Percentiles rank a stretch among this genome's conserved stretches.
Conservation (phyloP, 257 asterid genomes). For the Solanum ahanhuiri region DNA sequence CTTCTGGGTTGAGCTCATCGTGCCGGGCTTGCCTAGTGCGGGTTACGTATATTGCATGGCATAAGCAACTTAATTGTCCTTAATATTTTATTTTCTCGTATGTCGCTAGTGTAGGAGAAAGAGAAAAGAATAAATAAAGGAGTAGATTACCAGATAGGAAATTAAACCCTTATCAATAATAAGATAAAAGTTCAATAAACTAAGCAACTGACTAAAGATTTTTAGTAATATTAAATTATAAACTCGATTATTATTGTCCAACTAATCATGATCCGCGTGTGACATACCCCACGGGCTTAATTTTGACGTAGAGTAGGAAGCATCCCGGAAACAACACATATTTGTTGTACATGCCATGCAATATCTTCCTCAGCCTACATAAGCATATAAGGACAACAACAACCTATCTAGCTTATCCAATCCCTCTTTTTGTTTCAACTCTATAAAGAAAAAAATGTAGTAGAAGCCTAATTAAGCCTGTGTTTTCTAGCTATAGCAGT, state of each 20-base stretch:
- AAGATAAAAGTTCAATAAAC: no score
- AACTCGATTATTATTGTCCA: neutral
- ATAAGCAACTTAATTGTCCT: no score
- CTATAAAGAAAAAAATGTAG: neutral
- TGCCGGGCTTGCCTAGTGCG: no score
- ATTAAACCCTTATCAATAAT: no score
- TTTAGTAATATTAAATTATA: no score
- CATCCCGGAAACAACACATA: constrained; percentile 11
- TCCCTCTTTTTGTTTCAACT: neutral
- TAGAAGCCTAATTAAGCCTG: neutral
- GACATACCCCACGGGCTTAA: neutral
- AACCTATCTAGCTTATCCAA: neutral
- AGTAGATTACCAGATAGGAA: no score
- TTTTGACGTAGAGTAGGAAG: neutral
- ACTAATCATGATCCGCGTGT: neutral
- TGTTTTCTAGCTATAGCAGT: neutral
- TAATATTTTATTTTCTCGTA: no score
- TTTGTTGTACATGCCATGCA: neutral
- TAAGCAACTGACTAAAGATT: no score
- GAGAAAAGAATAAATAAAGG: no score
- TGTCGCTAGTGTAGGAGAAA: no score
- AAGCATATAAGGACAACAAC: neutral
- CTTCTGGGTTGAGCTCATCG: no score
- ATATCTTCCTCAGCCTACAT: neutral
- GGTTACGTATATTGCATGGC: no score